A percentile compares a stretch with the other conserved stretches of the same genome.
These are phyloP conservation scores for Ceratonia siliqua DNA, from an alignment of 306 rosid species.

Conservation along the genomic window DNA sequence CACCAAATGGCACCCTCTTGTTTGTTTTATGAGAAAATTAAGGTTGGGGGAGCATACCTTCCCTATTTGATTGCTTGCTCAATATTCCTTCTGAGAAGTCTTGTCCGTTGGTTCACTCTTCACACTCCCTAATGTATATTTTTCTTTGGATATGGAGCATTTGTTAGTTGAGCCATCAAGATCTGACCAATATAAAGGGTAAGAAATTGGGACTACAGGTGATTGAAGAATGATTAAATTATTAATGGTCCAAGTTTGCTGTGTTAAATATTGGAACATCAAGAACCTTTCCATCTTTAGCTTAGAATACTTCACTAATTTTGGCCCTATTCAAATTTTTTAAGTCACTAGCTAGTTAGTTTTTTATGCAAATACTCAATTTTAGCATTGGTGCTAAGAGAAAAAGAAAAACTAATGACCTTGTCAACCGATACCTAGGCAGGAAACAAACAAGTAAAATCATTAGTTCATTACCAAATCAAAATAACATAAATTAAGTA, in stretches of 20 bases:
- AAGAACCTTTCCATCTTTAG: neutral
- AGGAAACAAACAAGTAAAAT: neutral
- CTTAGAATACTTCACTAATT: neutral
- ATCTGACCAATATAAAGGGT: conserved; percentile 1
- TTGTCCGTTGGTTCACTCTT: neutral
- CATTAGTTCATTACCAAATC: neutral
- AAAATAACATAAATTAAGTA: neutral
- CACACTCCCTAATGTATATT: neutral
- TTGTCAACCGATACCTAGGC: conserved; percentile 18
- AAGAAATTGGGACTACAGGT: neutral
- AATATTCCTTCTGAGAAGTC: neutral
- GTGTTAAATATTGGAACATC: neutral
- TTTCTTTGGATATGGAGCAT: neutral
- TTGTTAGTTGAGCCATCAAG: conserved; percentile 13
- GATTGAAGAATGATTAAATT: conserved; percentile 16
- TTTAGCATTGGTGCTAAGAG: neutral
- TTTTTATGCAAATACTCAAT: neutral
- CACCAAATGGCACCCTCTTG: neutral
- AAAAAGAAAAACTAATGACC: neutral
- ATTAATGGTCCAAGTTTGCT: conserved; percentile 22
- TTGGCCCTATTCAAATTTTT: neutral
- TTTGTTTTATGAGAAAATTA: conserved; percentile 13
- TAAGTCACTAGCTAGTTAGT: neutral
- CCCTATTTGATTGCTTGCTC: neutral
- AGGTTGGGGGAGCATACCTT: neutral